phyloP scores from a whole-genome alignment of 768 basidiomycete species.

The Termitomyces sp. region DNA sequence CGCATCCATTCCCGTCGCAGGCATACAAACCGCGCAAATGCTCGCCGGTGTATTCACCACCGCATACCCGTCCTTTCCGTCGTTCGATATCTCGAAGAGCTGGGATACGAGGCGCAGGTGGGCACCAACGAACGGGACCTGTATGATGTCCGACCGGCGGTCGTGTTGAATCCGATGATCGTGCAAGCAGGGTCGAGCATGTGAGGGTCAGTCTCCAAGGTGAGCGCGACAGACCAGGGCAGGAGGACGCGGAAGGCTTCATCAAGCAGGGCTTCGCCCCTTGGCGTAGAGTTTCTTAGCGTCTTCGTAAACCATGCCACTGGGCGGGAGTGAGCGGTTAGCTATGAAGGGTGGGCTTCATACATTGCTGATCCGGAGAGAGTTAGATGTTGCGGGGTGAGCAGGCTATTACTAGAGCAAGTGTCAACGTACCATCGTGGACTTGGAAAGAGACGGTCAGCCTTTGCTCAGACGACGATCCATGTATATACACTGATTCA shows the following conservation, averaged over 20 bases:
- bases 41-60: constrained; percentile 51
- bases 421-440: constrained; percentile 61
- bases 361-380: constrained; percentile 92
- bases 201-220: constrained; percentile 26
- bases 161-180: constrained; percentile 78
- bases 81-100: constrained; percentile 59
- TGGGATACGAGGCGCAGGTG: constrained; percentile 39
- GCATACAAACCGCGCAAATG: constrained; percentile 27
- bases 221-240: constrained; percentile 41
- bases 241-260: constrained; percentile 66
- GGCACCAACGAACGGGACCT: constrained; percentile 48
- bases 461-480: background rate
- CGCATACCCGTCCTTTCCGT: constrained; percentile 66
- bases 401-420: no score
- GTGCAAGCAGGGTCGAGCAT: constrained; percentile 27
- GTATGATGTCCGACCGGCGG: constrained; percentile 74
- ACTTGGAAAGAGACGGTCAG: constrained; percentile 34
- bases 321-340: constrained; percentile 22
- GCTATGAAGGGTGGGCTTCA: constrained; percentile 14
- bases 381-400: constrained; percentile 32
- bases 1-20: no score
- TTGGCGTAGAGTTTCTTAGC: constrained; percentile 83
- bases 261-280: constrained; percentile 64
- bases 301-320: constrained; percentile 96
- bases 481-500: constrained; percentile 65